phyloP scores from a whole-genome alignment of 2,329 filamentous ascomycete species.

The Talaromyces marneffei region DNA sequence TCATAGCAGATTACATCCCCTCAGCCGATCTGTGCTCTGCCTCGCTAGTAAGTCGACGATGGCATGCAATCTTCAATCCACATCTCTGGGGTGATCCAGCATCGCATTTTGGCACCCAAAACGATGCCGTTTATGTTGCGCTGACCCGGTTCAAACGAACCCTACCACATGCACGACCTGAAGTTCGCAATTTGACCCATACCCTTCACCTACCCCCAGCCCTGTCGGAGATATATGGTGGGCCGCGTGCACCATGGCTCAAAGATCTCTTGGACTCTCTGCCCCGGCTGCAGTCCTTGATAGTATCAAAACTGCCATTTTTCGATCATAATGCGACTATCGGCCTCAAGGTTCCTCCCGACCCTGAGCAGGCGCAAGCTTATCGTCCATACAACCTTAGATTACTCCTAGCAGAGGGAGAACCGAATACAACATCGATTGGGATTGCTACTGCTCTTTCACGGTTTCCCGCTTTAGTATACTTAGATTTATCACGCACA shows the following conservation, averaged over 20 bases:
- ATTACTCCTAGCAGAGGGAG: constrained; percentile 51
- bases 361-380: constrained; percentile 5
- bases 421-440: constrained; percentile 53
- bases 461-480: constrained; percentile 51
- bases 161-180: constrained; percentile 48
- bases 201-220: constrained; percentile 57
- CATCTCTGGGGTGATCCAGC: constrained; percentile 59
- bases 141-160: constrained; percentile 55
- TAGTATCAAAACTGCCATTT: constrained; percentile 55
- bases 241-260: constrained; percentile 55
- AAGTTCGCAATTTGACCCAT: constrained; percentile 53
- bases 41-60: constrained; percentile 51
- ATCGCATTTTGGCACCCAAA: constrained; percentile 55
- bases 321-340: constrained; percentile 56
- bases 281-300: constrained; percentile 54
- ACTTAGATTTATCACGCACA: constrained; percentile 55
- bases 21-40: constrained; percentile 53
- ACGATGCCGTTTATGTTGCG: constrained; percentile 57
- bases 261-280: constrained; percentile 53
- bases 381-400: constrained; percentile 43
- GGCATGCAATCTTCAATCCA: constrained; percentile 54
- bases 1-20: constrained; percentile 52
- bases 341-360: constrained; percentile 37
- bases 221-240: constrained; percentile 56
- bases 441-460: constrained; percentile 49